These are phyloP conservation scores for Neurospora sp. DNA, from an alignment of 495 filamentous ascomycete genomes.

Conservation along the genomic window DNA sequence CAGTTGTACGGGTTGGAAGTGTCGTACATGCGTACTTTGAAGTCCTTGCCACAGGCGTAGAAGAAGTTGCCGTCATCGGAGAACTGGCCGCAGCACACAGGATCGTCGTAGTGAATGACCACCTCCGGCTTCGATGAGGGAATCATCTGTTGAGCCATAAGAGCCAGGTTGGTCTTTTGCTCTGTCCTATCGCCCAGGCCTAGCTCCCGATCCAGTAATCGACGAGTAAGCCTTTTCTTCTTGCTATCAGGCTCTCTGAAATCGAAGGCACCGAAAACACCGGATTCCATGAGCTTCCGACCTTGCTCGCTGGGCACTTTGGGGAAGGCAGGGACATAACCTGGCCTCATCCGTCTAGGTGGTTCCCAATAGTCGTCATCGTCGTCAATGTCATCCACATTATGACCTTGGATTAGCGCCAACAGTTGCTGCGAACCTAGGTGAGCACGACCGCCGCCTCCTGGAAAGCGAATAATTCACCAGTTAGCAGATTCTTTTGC, in stretches of 20 bases:
- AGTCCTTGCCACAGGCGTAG: slow-evolving; percentile 90
- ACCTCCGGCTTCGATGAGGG: slow-evolving; percentile 73
- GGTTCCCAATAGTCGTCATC: slow-evolving; percentile 18
- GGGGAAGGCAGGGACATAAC: slow-evolving; percentile 47
- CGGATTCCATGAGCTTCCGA: slow-evolving; percentile 64
- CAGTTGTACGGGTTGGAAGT: slow-evolving; percentile 92
- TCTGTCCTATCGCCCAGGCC: slow-evolving; percentile 47
- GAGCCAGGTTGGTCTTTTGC: slow-evolving; percentile 44
- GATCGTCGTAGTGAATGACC: slow-evolving; percentile 74
- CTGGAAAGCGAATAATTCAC: slow-evolving; percentile 14
- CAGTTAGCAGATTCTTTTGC: neutral
- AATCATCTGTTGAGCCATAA: slow-evolving; percentile 53
- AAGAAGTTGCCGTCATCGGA: slow-evolving; percentile 97
- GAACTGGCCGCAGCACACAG: slow-evolving; percentile 93
- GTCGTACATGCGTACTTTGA: slow-evolving; percentile 92
- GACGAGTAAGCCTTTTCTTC: slow-evolving; percentile 52
- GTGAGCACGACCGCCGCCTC: slow-evolving; percentile 2
- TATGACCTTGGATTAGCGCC: neutral
- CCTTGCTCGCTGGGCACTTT: slow-evolving; percentile 72
- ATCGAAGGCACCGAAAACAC: slow-evolving; percentile 60
- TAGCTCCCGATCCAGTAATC: slow-evolving; percentile 71
- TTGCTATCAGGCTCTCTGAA: slow-evolving; percentile 39
- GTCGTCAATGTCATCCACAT: slow-evolving; percentile 16
- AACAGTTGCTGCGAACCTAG: neutral
- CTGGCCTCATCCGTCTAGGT: slow-evolving; percentile 15